These are phyloP conservation scores for Prunus dulcis DNA, from an alignment of 306 rosid genomes.

Conservation along the genomic window DNA sequence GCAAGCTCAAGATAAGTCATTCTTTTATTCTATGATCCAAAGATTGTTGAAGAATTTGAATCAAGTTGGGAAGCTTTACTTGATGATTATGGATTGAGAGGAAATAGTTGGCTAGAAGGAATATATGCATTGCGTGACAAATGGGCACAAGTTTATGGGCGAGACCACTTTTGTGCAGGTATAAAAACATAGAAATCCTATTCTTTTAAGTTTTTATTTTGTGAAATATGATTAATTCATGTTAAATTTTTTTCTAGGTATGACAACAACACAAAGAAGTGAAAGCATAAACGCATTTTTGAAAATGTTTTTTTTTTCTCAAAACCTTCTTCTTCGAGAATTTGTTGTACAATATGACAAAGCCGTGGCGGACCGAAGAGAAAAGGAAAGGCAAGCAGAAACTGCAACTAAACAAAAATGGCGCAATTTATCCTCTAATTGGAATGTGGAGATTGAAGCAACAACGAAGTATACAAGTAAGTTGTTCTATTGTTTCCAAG, in stretches of 20 bases:
- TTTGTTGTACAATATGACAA: background rate
- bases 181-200: too few species aligned
- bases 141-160: too few species aligned
- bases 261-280: background rate
- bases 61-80: too few species aligned
- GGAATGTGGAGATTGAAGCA: background rate
- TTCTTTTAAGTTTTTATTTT: too few species aligned
- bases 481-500: background rate
- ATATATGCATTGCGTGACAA: too few species aligned
- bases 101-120: too few species aligned
- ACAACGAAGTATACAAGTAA: background rate
- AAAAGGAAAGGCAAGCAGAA: background rate
- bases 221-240: too few species aligned
- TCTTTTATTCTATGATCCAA: too few species aligned
- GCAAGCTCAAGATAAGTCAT: too few species aligned
- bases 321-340: background rate
- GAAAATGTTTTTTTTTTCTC: background rate
- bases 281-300: background rate
- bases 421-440: background rate
- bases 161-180: too few species aligned
- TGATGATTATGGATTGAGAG: too few species aligned
- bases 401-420: background rate
- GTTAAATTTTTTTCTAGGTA: background rate
- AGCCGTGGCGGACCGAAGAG: background rate
- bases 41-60: too few species aligned